These are phyloP conservation scores for Ramaria sp. DNA, from an alignment of 768 basidiomycete species.

Conservation along the genomic window DNA sequence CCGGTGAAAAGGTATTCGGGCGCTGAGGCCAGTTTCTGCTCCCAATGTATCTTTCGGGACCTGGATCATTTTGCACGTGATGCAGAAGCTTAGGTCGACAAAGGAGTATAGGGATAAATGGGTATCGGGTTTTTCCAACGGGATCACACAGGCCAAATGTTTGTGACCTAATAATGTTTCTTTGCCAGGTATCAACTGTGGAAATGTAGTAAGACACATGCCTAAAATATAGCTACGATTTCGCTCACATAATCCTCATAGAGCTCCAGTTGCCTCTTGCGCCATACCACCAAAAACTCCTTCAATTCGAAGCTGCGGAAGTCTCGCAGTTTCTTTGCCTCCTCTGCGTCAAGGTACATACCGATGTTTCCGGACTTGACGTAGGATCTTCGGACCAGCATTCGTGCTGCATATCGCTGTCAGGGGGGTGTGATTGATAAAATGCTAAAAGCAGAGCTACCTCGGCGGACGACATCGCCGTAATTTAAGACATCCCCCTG, in stretches of 20 bases:
- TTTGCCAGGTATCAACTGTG: slow-evolving; percentile 41
- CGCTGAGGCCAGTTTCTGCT: slow-evolving; percentile 27
- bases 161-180: slow-evolving; percentile 66
- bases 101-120: slow-evolving; percentile 80
- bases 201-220: neutral
- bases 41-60: slow-evolving; percentile 24
- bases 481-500: slow-evolving; percentile 17
- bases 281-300: slow-evolving; percentile 84
- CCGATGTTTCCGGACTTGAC: slow-evolving; percentile 42
- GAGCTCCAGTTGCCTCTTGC: slow-evolving; percentile 65
- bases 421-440: neutral
- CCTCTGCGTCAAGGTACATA: slow-evolving; percentile 50
- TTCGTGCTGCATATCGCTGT: slow-evolving; percentile 52
- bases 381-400: slow-evolving; percentile 73
- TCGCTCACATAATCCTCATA: slow-evolving; percentile 73
- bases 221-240: neutral
- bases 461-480: slow-evolving; percentile 63
- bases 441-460: slow-evolving; percentile 29
- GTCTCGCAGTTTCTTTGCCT: slow-evolving; percentile 53
- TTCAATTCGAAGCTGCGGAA: slow-evolving; percentile 58
- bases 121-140: slow-evolving; percentile 51
- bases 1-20: slow-evolving; percentile 34
- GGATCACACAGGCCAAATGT: slow-evolving; percentile 68
- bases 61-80: slow-evolving; percentile 47
- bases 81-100: slow-evolving; percentile 73